Base-by-base conservation (phyloP, 2,329 filamentous ascomycete species). In the Aspergillus udagawae region DNA sequence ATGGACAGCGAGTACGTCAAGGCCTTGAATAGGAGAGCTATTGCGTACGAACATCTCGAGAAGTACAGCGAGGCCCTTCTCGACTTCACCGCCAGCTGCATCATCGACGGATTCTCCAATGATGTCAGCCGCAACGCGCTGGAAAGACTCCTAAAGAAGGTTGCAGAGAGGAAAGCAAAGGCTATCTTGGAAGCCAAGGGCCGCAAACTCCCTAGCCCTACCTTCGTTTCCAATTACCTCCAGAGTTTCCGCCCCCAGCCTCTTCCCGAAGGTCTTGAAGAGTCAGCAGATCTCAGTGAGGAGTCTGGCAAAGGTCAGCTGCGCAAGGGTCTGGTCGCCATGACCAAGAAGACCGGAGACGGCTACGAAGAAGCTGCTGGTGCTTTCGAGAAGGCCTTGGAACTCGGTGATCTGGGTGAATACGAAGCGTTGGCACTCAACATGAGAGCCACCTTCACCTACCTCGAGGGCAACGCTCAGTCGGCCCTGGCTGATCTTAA, bases 41-140 rank as follows among this genome's bases (percentile, higher is more conserved):
- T 95, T 72, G 94, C 94, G 57, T 99, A 97, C 77, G 94, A 99
- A 79, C 90, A 97, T 75, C 85, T 94, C 48, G 88, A 88, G 68
- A 89, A 88, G 77, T 96, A 89, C 80, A 94, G 92, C 75, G 93
- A 97, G 73, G 93, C 94, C 49, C 87, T 99, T 8, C 85, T 99
- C 62, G 94, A 99, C 79, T 97, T 96, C 79, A 99, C 94, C 8
- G 94, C 94, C 57, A 97, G 93, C 79, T 99, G 94, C 80, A 99
- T 99, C 75, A 96, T 99, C 73, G 94, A 99, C 74, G 90, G 90
- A 61, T 99, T 99, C 83, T 89, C 90, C 78, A 97, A 94, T 75
- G 90, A 96, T 69, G 82, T 84, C 60, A 95, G 90, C 70, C 92
- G 93, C 25, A 86, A 92, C 74, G 87, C 92, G 48, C 92, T 99